Percentiles rank a stretch among this genome's conserved stretches.
phyloP scores from a whole-genome alignment of 78 protist genomes.

The Polysphondylium violaceum region DNA sequence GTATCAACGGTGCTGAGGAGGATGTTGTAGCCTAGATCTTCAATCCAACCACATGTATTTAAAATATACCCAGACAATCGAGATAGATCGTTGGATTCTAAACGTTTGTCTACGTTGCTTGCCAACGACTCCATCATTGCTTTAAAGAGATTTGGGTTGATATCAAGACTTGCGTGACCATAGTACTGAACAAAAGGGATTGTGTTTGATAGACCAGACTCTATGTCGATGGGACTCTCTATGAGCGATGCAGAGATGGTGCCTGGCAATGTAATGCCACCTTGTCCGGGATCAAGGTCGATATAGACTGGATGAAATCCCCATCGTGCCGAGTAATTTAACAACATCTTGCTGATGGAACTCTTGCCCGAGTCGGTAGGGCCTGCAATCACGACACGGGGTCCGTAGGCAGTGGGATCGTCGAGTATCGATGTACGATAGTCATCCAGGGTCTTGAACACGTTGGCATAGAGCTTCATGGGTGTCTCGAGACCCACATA shows the following conservation, averaged over 20 bases:
- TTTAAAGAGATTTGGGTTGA: conserved; percentile 70
- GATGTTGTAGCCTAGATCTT: conserved; percentile 82
- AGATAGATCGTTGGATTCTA: conserved; percentile 6
- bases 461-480: conserved; percentile 68
- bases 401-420: conserved; percentile 35
- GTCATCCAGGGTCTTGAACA: conserved; percentile 63
- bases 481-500: conserved; percentile 83
- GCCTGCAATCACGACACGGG: conserved; percentile 83
- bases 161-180: conserved; percentile 78
- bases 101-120: conserved; percentile 27
- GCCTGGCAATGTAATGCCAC: conserved; percentile 85
- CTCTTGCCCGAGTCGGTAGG: conserved; percentile 90
- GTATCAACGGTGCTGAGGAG: conserved; percentile 29
- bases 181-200: conserved; percentile 83
- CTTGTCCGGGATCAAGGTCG: conserved; percentile 91
- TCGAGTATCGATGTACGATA: conserved; percentile 13
- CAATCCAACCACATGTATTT: conserved; percentile 93
- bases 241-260: conserved; percentile 58
- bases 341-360: conserved; percentile 69
- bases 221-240: conserved; percentile 75
- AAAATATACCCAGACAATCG: conserved; percentile 78
- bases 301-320: conserved; percentile 58
- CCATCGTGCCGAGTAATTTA: conserved; percentile 78
- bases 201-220: conserved; percentile 10
- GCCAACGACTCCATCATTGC: conserved; percentile 42